Percentiles rank a stretch among this genome's conserved stretches.
These are phyloP conservation scores for Murraya koenigii DNA, from an alignment of 345 rosid species.

Conservation along the genomic window DNA sequence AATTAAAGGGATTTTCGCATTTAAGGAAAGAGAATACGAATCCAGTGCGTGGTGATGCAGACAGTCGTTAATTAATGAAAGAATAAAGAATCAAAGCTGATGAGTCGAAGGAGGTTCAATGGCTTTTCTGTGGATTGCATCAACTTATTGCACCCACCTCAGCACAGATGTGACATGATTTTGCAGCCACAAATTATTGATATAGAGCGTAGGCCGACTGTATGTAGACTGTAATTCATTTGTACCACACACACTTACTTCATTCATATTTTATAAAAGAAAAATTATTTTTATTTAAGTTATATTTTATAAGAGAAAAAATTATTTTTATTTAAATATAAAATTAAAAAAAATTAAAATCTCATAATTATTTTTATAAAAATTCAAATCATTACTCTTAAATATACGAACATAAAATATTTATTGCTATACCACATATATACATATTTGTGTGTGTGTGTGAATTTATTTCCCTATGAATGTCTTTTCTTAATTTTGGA, in stretches of 20 bases:
- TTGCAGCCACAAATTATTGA: constrained; percentile 17
- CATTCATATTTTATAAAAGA: too few species aligned
- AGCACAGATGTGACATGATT: constrained; percentile 10
- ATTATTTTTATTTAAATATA: too few species aligned
- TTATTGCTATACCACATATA: too few species aligned
- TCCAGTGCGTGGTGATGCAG: constrained; percentile 13
- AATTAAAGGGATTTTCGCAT: constrained; percentile 10
- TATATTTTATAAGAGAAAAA: too few species aligned
- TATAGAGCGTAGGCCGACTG: background rate
- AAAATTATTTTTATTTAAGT: too few species aligned
- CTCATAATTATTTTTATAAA: too few species aligned
- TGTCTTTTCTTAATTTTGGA: background rate
- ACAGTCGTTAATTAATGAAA: constrained; percentile 16
- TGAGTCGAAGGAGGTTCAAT: background rate
- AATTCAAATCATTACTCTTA: too few species aligned
- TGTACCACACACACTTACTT: too few species aligned
- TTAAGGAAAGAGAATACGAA: constrained; percentile 13
- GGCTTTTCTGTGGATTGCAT: constrained; percentile 10
- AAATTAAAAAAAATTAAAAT: too few species aligned
- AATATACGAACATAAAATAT: too few species aligned
- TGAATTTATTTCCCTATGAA: background rate
- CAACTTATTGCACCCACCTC: background rate
- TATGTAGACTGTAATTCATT: background rate
- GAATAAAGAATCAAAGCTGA: background rate
- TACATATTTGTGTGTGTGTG: background rate